phyloP scores from a whole-genome alignment of 2,329 filamentous ascomycete species.

The Hypoxylon sp. region DNA sequence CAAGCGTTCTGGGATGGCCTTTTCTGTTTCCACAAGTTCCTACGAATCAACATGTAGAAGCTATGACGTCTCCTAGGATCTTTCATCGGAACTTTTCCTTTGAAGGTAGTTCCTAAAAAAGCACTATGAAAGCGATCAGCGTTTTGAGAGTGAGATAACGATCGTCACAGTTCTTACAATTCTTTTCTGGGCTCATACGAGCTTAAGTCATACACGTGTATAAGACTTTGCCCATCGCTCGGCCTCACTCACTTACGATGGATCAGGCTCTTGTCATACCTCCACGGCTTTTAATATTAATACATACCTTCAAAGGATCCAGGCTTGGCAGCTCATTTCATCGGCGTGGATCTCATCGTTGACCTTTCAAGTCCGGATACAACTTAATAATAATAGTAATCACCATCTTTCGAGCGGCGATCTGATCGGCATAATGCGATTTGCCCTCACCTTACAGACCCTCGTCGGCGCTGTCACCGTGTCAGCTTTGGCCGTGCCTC shows the following conservation, averaged over 20 bases:
- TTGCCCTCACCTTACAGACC: constrained; percentile 48
- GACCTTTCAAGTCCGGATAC: constrained; percentile 21
- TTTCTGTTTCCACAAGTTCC: constrained; percentile 31
- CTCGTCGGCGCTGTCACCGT: constrained; percentile 51
- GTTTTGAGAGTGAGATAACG: constrained; percentile 46
- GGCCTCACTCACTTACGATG: constrained; percentile 26
- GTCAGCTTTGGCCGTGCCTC: constrained; percentile 48
- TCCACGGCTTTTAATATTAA: constrained; percentile 25
- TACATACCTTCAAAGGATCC: constrained; percentile 23
- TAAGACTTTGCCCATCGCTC: constrained; percentile 27
- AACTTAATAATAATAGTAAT: constrained; percentile 44
- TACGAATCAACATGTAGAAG: constrained; percentile 39
- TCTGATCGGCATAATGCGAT: constrained; percentile 48
- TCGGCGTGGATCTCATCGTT: constrained; percentile 32
- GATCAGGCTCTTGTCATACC: constrained; percentile 16
- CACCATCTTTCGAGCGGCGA: constrained; percentile 12
- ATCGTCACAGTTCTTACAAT: constrained; percentile 45
- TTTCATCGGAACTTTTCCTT: constrained; percentile 36
- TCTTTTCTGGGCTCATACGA: constrained; percentile 28
- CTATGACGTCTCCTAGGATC: constrained; percentile 42
- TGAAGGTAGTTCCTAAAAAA: constrained; percentile 32
- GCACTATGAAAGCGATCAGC: constrained; percentile 39
- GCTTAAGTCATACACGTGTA: not conserved
- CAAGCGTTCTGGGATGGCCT: constrained; percentile 34
- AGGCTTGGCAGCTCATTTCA: constrained; percentile 33